Conservation (phyloP, 2,329 filamentous ascomycete species). For the Fusarium algeriense region DNA sequence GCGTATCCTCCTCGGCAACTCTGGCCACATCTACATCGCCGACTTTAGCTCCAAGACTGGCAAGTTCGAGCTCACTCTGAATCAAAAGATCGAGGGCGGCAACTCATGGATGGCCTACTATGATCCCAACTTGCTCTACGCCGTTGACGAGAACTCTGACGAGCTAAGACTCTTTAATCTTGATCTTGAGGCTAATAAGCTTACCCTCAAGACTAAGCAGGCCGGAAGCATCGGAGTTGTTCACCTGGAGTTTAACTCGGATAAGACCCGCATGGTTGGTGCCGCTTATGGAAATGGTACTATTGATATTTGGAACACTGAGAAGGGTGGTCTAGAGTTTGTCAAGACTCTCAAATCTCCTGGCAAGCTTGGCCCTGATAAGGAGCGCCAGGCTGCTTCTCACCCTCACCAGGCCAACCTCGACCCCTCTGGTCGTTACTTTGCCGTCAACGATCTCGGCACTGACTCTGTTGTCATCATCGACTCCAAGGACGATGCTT, state of each 20-base stretch:
- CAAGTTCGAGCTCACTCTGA: slow-evolving; percentile 54
- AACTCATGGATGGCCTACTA: slow-evolving; percentile 63
- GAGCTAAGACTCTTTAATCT: slow-evolving; percentile 56
- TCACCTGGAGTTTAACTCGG: slow-evolving; percentile 60
- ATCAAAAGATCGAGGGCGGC: slow-evolving; percentile 51
- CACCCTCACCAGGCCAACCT: slow-evolving; percentile 63
- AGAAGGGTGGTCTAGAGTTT: slow-evolving; percentile 52
- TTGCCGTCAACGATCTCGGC: slow-evolving; percentile 63
- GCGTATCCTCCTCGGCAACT: slow-evolving; percentile 56
- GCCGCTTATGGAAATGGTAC: slow-evolving; percentile 57
- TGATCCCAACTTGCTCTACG: slow-evolving; percentile 57
- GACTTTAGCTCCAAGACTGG: slow-evolving; percentile 54
- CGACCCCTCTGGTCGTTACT: slow-evolving; percentile 63
- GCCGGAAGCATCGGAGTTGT: slow-evolving; percentile 60
- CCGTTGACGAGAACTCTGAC: slow-evolving; percentile 61
- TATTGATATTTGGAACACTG: slow-evolving; percentile 61
- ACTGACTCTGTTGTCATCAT: slow-evolving; percentile 62
- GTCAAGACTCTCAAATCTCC: slow-evolving; percentile 55
- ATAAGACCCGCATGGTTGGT: slow-evolving; percentile 60
- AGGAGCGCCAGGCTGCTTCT: slow-evolving; percentile 50
- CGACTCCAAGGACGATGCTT: slow-evolving; percentile 58
- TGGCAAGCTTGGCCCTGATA: slow-evolving; percentile 51
- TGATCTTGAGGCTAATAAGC: slow-evolving; percentile 49
- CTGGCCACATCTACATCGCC: slow-evolving; percentile 56
- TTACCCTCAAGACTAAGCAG: slow-evolving; percentile 47